Conservation (phyloP, 1,284 basidiomycete species). For the Cutaneotrichosporon dermatis region DNA sequence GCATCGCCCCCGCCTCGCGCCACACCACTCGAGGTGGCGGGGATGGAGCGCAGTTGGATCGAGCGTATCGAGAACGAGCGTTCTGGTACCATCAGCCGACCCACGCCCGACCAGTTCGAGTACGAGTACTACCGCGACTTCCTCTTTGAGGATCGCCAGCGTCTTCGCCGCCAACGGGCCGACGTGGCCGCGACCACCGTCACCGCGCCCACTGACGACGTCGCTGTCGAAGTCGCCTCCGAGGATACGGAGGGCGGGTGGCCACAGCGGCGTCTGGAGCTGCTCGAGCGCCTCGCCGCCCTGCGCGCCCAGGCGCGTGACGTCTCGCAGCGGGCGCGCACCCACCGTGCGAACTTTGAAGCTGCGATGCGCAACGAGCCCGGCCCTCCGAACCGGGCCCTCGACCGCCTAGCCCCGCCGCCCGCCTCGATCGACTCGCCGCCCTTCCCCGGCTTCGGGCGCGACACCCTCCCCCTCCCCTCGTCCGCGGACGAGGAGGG, state of each 20-base stretch:
- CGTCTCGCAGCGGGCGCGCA: background rate
- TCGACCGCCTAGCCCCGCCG: background rate
- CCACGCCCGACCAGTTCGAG: slow-evolving; percentile 5
- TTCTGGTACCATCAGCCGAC: background rate
- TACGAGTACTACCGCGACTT: slow-evolving; percentile 18
- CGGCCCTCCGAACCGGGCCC: background rate
- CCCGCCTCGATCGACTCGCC: background rate
- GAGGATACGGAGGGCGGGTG: no score
- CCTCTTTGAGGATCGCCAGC: slow-evolving; percentile 9
- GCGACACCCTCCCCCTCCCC: no score
- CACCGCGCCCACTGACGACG: no score
- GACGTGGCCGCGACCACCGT: no score
- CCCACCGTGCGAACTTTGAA: background rate
- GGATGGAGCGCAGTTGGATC: slow-evolving; percentile 9
- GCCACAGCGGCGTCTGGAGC: background rate
- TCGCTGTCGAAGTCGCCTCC: no score
- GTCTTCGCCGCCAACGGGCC: background rate
- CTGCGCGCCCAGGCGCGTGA: background rate
- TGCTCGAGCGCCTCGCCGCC: background rate
- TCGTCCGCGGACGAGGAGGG: no score
- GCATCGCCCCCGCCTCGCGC: slow-evolving; percentile 1
- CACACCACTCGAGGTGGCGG: background rate
- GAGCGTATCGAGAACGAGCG: slow-evolving; percentile 8
- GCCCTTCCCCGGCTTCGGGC: background rate
- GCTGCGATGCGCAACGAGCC: background rate